These are phyloP conservation scores for Eucalyptus regnans DNA, from an alignment of 345 rosid species.

Conservation along the genomic window DNA sequence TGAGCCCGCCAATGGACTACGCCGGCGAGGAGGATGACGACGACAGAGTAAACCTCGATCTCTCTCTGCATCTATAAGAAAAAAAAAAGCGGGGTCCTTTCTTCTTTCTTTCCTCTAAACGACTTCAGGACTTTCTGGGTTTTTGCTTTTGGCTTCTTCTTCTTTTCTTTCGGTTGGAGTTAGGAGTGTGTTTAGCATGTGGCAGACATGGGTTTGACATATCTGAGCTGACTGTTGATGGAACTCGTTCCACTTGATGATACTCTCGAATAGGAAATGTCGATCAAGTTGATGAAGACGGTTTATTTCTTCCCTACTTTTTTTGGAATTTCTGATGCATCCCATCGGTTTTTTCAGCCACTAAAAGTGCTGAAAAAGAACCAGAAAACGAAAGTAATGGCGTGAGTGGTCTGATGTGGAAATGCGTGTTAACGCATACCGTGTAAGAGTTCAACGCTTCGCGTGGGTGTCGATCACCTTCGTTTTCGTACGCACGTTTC, in stretches of 20 bases:
- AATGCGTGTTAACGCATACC: background rate
- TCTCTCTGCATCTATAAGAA: constrained; percentile 25
- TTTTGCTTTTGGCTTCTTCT: background rate
- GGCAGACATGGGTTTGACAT: background rate
- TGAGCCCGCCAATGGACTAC: background rate
- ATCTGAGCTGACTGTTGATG: background rate
- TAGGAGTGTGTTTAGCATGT: background rate
- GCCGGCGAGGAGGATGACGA: background rate
- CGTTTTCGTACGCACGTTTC: background rate
- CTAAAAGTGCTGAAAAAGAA: background rate
- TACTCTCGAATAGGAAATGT: background rate
- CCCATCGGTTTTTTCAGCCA: background rate
- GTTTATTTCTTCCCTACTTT: background rate
- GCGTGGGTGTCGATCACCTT: background rate
- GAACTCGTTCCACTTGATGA: background rate
- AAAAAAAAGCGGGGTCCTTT: background rate
- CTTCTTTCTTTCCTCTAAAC: background rate
- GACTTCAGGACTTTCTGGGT: background rate
- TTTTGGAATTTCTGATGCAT: background rate
- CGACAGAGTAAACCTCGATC: constrained; percentile 14
- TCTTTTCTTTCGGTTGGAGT: background rate
- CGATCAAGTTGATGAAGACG: background rate
- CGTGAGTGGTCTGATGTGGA: background rate
- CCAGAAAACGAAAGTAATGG: background rate
- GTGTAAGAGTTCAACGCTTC: background rate